A percentile compares a stretch with the other conserved stretches of the same genome.
phyloP scores from a whole-genome alignment of 192 early-diverging fungal species.

The Coemansia sp. region DNA sequence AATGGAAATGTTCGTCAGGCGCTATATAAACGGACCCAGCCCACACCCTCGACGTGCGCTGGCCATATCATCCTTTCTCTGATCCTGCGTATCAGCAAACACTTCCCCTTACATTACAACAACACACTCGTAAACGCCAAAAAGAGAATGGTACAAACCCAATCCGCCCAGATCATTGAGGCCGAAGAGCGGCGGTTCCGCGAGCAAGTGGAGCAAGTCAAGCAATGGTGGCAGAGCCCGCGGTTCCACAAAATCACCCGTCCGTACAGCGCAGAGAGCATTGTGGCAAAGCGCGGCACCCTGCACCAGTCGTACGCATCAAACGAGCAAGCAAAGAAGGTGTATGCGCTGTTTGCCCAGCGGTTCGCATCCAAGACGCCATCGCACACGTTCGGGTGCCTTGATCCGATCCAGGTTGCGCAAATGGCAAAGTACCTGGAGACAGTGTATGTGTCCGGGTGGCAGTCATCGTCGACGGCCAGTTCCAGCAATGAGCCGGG shows the following conservation, averaged over 20 bases:
- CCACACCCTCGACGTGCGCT: not conserved
- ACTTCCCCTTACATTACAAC: not conserved
- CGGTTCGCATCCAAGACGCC: constrained; percentile 78
- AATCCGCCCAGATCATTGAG: constrained; percentile 27
- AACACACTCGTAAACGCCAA: not conserved
- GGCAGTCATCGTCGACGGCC: constrained; percentile 97
- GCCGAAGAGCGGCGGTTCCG: constrained; percentile 76
- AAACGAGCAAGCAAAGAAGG: constrained; percentile 87
- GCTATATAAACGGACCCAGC: not conserved
- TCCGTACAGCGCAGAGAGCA: constrained; percentile 81
- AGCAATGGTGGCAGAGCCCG: constrained; percentile 81
- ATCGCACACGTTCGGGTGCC: constrained; percentile 90
- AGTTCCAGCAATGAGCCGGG: constrained; percentile 94
- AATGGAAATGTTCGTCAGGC: not conserved
- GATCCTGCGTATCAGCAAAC: not conserved
- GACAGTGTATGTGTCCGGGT: constrained; percentile 96
- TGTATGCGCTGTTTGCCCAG: constrained; percentile 76
- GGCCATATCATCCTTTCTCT: not conserved
- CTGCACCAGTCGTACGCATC: constrained; percentile 74
- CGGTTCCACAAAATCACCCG: constrained; percentile 82
- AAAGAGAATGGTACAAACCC: constrained; percentile 20
- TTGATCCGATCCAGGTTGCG: constrained; percentile 91
- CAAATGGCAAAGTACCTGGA: constrained; percentile 98
- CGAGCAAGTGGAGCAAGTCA: constrained; percentile 76
- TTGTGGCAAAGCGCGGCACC: constrained; percentile 87